Base-by-base conservation (phyloP, 441 rosid species). In the Hypseocharis bilobata region DNA sequence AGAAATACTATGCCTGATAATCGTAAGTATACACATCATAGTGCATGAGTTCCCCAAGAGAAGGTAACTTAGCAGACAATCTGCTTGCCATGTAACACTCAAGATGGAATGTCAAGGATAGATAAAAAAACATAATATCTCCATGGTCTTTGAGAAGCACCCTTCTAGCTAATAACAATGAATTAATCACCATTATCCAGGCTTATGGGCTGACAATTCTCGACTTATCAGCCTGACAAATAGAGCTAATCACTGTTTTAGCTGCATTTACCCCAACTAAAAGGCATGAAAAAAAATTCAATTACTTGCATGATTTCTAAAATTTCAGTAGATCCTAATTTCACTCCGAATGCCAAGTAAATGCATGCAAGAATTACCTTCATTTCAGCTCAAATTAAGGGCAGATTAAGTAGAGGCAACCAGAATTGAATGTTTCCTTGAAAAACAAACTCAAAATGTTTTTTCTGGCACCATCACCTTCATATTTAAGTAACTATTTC, bases 1-100 rank as follows among this genome's bases (percentile, higher is more conserved):
- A 57, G 34, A 29, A 57, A 57, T 27, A 57, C 61, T 57, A 26
- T 13, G 22, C 57, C 61, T 29, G 61, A 57, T 10, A 29, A 28
- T 29, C 34, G 27, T 36, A 16, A 29, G 27, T 36, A 29, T 26
- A 54, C 14, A 2, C 61, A 56, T 27, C 32, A 54, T 8, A 25
- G 27, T 25, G 29, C 29, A 22, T 54, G 14, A 54, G 13, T 22
- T 11, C 28, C 58, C 22, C 19, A 6, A 25, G 11, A 20, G 6
- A 23, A 54, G 30, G 20, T 10, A 23, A 26, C 16, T 26, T 6
- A 54, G 29, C 7, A 54, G 59, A 30, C 4, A 23, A 8, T 54
- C 32, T 22, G 30, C 30, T 54, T 54, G 29, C 11, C 13, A 22
- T 54, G 29, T 1, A 54, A 7, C 30, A 49, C 23, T 49, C 55